A percentile compares a stretch with the other conserved stretches of the same genome.
phyloP scores from a whole-genome alignment of 2,329 filamentous ascomycete species.

The Acrodontium crateriforme region DNA sequence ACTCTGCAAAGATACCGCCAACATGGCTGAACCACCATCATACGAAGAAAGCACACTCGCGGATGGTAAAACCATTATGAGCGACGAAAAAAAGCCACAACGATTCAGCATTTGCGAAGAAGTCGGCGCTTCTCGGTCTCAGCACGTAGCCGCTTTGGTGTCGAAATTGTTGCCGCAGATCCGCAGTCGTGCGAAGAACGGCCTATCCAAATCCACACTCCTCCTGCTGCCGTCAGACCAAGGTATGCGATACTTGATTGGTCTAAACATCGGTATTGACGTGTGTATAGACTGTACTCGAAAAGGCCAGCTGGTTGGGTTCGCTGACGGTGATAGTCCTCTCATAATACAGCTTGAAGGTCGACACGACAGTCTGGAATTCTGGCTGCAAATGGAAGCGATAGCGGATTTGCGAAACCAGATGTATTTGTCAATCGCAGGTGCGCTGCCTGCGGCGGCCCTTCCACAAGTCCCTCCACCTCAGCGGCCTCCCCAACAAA shows the following conservation, averaged over 20 bases:
- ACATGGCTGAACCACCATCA: slow-evolving; percentile 15
- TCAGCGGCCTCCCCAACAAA: slow-evolving; percentile 2
- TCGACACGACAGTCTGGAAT: slow-evolving; percentile 14
- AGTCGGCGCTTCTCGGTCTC: slow-evolving; percentile 15
- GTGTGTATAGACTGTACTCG: slow-evolving; percentile 6
- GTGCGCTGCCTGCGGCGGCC: slow-evolving; percentile 4
- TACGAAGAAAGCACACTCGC: slow-evolving; percentile 15
- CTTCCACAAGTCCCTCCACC: slow-evolving; percentile 5
- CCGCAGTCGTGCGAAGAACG: slow-evolving; percentile 13
- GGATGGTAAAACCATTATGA: slow-evolving; percentile 2
- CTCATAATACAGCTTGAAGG: slow-evolving; percentile 17
- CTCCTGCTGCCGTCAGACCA: slow-evolving; percentile 21
- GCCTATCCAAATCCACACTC: slow-evolving; percentile 16
- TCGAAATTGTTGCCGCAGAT: slow-evolving; percentile 13
- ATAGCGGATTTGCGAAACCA: slow-evolving; percentile 13
- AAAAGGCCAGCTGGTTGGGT: slow-evolving; percentile 15
- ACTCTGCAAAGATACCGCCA: not conserved
- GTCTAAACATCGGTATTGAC: not conserved
- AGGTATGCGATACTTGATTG: slow-evolving; percentile 8
- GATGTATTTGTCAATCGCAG: slow-evolving; percentile 9
- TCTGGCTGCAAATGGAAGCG: slow-evolving; percentile 21
- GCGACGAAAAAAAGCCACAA: slow-evolving; percentile 8
- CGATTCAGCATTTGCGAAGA: slow-evolving; percentile 17
- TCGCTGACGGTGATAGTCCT: slow-evolving; percentile 12
- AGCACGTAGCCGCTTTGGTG: slow-evolving; percentile 19